phyloP scores from a whole-genome alignment of 176 grass and related monocot genomes.

The Zea luxurians region DNA sequence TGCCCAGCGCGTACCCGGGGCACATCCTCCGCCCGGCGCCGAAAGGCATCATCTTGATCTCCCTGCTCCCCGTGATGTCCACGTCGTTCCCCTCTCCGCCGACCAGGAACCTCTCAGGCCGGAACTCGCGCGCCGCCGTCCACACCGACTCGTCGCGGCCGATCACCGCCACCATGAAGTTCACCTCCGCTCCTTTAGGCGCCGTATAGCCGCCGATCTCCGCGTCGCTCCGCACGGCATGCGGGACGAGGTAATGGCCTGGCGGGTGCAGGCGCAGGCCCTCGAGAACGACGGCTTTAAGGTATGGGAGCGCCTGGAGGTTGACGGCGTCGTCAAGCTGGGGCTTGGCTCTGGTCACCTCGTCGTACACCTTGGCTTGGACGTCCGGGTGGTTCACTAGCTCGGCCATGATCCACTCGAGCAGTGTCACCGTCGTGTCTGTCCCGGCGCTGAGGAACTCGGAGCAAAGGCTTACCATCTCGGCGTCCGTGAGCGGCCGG shows the following conservation, averaged over 20 bases:
- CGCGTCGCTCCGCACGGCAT: constrained; percentile 23
- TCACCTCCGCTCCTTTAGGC: constrained; percentile 52
- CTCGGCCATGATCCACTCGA: constrained; percentile 78
- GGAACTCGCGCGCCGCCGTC: constrained; percentile 50
- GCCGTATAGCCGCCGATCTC: constrained; percentile 41
- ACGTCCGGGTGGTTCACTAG: constrained; percentile 40
- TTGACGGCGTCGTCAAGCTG: constrained; percentile 29
- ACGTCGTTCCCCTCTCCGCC: constrained; percentile 44
- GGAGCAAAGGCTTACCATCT: constrained; percentile 53
- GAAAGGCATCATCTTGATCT: constrained; percentile 56
- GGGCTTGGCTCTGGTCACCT: neutral
- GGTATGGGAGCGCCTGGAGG: constrained; percentile 44
- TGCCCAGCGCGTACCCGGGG: constrained; percentile 30
- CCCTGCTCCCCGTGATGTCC: constrained; percentile 42
- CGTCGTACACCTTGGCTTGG: constrained; percentile 50
- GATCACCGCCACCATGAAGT: constrained; percentile 39
- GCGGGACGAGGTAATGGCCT: constrained; percentile 47
- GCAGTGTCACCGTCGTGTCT: constrained; percentile 47
- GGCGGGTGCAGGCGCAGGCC: constrained; percentile 54
- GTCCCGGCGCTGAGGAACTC: constrained; percentile 61
- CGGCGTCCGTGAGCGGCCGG: constrained; percentile 37
- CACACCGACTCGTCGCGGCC: constrained; percentile 46
- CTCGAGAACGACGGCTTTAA: constrained; percentile 59
- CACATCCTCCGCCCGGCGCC: neutral
- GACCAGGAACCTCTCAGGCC: constrained; percentile 39